Evolutionary conservation across 352 stramenopile genomes (phyloP).

Genomic region (Pythium oligandrum): DNA sequence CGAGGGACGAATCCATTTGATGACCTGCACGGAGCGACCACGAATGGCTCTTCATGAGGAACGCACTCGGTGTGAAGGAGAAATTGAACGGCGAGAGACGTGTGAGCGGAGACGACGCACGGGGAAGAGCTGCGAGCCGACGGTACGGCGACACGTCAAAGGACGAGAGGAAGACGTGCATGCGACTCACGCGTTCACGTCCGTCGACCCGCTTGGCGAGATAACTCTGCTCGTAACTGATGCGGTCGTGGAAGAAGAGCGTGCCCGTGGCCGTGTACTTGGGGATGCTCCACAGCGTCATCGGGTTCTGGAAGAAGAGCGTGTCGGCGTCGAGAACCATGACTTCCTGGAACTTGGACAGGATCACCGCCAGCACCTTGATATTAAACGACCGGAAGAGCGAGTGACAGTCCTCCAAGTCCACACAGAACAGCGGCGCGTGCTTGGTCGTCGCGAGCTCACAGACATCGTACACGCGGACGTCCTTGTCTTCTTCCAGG

Average conservation of each 20-base stretch:
- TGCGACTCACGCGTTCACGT: conserved; percentile 14
- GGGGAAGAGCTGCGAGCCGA: conserved; percentile 23
- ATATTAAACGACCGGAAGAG: conserved; percentile 14
- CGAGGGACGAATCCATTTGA: conserved; percentile 44
- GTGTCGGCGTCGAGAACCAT: conserved; percentile 54
- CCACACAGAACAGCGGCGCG: conserved; percentile 7
- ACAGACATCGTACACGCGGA: conserved; percentile 10
- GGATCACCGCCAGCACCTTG: conserved; percentile 28
- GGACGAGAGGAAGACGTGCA: conserved; percentile 32
- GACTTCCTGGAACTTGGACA: conserved; percentile 39
- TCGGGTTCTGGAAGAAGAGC: conserved; percentile 40
- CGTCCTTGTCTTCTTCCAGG: conserved; percentile 3
- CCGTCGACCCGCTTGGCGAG: conserved; percentile 15
- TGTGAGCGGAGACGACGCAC: conserved; percentile 6
- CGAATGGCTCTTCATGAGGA: conserved; percentile 17
- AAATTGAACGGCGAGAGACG: conserved; percentile 12
- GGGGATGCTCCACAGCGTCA: conserved; percentile 22
- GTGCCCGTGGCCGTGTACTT: conserved; percentile 38
- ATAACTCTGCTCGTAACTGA: conserved; percentile 29
- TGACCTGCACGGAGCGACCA: conserved; percentile 32
- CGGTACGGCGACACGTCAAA: conserved; percentile 41
- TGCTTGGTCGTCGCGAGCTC: not conserved
- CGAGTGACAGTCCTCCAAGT: conserved; percentile 8
- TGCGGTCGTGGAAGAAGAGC: conserved; percentile 58
- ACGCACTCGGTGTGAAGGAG: not conserved